Conservation (phyloP, 179 eudicot genomes). For the Camellia oleifera region DNA sequence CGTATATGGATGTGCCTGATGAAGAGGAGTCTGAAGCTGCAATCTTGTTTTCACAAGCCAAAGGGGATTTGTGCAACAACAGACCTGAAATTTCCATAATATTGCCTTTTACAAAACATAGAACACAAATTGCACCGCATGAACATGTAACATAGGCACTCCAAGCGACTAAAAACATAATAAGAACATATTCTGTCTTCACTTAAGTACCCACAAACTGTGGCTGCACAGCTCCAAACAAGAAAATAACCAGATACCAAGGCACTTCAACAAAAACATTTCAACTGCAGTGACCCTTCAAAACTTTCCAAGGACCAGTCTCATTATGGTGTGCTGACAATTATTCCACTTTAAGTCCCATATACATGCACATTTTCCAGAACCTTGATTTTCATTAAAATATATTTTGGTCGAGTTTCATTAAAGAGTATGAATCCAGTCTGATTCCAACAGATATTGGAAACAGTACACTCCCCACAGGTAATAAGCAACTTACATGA, state of each 20-base stretch:
- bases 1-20: conserved; percentile 72
- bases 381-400: not conserved
- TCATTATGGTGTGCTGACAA: not conserved
- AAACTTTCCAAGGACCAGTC: not conserved
- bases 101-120: not conserved
- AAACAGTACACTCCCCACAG: not conserved
- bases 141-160: not conserved
- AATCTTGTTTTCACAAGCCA: conserved; percentile 99
- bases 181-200: not conserved
- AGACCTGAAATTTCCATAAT: conserved; percentile 56
- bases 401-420: not conserved
- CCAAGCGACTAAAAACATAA: not conserved
- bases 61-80: conserved; percentile 85
- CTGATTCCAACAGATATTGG: not conserved
- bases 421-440: not conserved
- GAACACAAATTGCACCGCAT: not conserved
- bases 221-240: not conserved
- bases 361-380: conserved; percentile 3
- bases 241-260: not conserved
- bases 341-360: not conserved
- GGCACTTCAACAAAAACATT: not conserved
- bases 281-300: conserved; percentile 5
- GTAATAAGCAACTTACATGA: not conserved
- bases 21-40: conserved; percentile 97
- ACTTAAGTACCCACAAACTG: not conserved